Evolutionary conservation across 2,329 filamentous ascomycete species (phyloP).

Genomic region (Xylariomycetidae sp.): DNA sequence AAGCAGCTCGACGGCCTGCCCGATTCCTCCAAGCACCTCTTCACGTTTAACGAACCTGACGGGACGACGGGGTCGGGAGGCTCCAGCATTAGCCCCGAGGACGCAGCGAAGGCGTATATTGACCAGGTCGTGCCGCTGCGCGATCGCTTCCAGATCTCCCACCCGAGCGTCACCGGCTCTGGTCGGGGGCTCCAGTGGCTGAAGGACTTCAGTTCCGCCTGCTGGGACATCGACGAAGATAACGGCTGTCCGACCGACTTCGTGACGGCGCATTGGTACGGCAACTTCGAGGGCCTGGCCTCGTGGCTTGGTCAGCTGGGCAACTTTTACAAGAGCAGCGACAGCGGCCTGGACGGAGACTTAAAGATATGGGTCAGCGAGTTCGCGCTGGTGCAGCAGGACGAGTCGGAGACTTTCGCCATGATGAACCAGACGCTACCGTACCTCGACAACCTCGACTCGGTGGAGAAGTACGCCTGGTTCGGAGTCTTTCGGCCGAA

Average conservation of each 20-base stretch:
- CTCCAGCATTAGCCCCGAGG: constrained; percentile 31
- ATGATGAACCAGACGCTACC: constrained; percentile 36
- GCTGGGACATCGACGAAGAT: constrained; percentile 30
- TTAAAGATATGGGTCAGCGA: constrained; percentile 34
- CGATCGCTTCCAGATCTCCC: constrained; percentile 31
- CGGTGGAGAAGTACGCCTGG: constrained; percentile 34
- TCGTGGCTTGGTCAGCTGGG: constrained; percentile 30
- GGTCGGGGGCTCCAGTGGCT: constrained; percentile 33
- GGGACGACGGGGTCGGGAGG: constrained; percentile 33
- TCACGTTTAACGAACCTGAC: constrained; percentile 38
- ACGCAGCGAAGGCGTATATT: constrained; percentile 33
- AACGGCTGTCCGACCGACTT: constrained; percentile 35
- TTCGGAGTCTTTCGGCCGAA: constrained; percentile 33
- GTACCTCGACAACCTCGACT: constrained; percentile 28
- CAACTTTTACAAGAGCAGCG: constrained; percentile 28
- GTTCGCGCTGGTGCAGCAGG: constrained; percentile 30
- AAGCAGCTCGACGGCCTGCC: constrained; percentile 24
- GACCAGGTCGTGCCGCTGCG: constrained; percentile 31
- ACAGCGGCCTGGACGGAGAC: constrained; percentile 10
- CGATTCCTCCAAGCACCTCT: constrained; percentile 30
- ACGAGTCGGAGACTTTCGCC: constrained; percentile 26
- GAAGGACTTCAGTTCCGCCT: constrained; percentile 32
- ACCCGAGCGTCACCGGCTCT: constrained; percentile 36
- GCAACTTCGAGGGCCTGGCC: constrained; percentile 28
- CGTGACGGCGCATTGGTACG: constrained; percentile 36